Percentiles rank a stretch among this genome's conserved stretches.
Conservation (phyloP, 2,329 filamentous ascomycete genomes). For the Fusarium acutatum region DNA sequence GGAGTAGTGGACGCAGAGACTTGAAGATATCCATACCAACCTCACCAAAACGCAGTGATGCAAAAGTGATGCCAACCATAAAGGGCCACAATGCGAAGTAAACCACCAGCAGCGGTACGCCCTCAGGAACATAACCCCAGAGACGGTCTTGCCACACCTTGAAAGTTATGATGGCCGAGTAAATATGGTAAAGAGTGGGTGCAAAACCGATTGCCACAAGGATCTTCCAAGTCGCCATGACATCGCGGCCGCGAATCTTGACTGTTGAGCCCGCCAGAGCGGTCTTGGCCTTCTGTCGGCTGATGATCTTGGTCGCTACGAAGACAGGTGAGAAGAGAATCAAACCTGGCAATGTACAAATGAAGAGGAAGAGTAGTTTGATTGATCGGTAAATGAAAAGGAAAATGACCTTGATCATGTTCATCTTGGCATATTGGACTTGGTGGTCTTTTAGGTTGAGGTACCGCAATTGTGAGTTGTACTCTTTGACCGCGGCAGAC, state of each 20-base stretch:
- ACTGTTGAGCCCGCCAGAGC: conserved; percentile 87
- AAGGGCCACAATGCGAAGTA: conserved; percentile 79
- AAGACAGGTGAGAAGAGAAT: conserved; percentile 91
- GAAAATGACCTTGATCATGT: conserved; percentile 76
- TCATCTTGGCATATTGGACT: conserved; percentile 89
- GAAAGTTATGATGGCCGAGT: conserved; percentile 76
- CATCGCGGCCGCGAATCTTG: conserved; percentile 87
- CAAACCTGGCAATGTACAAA: conserved; percentile 86
- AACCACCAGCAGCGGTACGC: conserved; percentile 81
- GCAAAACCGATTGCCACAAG: conserved; percentile 86
- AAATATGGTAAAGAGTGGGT: conserved; percentile 82
- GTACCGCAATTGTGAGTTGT: conserved; percentile 87
- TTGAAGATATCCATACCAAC: conserved; percentile 99
- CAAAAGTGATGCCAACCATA: conserved; percentile 90
- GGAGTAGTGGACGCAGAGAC: conserved; percentile 85
- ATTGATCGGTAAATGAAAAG: conserved; percentile 81
- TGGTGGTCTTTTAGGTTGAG: conserved; percentile 93
- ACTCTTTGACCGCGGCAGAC: conserved; percentile 78
- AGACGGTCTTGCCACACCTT: conserved; percentile 85
- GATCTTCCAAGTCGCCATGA: conserved; percentile 94
- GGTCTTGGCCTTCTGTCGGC: conserved; percentile 81
- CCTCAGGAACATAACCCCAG: conserved; percentile 81
- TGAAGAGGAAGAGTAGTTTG: conserved; percentile 79
- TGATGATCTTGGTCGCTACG: conserved; percentile 83
- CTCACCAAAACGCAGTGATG: conserved; percentile 92